Evolutionary conservation across 139 green algal species (phyloP), one percentile per base, ranked within the genome.

Genomic region (Volvox reticuliferus): DNA sequence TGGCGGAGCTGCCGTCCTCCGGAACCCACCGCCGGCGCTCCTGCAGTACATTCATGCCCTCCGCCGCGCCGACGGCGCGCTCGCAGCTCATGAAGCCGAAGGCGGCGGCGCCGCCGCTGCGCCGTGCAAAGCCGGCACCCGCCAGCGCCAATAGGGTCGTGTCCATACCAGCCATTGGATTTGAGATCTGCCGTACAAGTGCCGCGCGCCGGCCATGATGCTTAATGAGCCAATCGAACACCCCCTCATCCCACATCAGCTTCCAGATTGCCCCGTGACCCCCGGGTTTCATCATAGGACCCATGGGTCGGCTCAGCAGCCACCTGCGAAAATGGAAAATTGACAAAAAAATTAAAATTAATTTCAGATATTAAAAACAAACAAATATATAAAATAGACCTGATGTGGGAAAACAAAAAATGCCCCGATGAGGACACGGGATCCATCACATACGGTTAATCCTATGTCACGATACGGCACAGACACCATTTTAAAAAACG

Each of bases 261-360:
- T 99, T 99, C 98, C 98, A 99, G 86, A 99, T 98, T 62, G 97
- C 98, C 20, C 98, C 98, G 91, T 99, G 98, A 18, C 98, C 98
- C 32, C 98, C 98, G 13, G 98, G 98, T 94, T 99, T 99, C 90
- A 99, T 95, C 91, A 98, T 94, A 17, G 94, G 89, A 36, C 90
- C 63, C 62, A 98, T 85, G 12, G 92, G 82, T n/a, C 87, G 91
- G 2, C 84, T 89, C 69, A 99, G 88, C 88, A 98, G 88, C 96
- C 96, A 98, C 75, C 87, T 91, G 87, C 14, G n/a, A 79, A 20
- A 20, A 21, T 13, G 69, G 69, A 35, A n/a, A n/a, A n/a, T n/a
- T n/a, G n/a, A n/a, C n/a, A n/a, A n/a, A n/a, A n/a, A n/a, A 55
- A 55, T 55, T 55, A 55, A 14, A 14, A 55, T 9, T 55, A 55